phyloP scores from a whole-genome alignment of 192 early-diverging fungal genomes.

The Gonapodya prolifera region DNA sequence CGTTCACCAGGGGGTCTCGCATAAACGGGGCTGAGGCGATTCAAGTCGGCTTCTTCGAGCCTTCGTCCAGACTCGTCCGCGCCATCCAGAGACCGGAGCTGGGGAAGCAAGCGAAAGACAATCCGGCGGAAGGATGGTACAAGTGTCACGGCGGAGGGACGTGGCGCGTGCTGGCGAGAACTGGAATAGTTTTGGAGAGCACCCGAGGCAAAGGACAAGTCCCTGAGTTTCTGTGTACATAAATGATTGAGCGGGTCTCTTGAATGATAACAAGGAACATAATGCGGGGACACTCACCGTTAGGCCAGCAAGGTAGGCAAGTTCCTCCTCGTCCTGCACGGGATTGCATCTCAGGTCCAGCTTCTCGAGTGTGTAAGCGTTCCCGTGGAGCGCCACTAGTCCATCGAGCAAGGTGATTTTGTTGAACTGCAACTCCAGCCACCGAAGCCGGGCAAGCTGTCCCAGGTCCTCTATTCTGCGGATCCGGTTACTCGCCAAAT shows the following conservation, averaged over 20 bases:
- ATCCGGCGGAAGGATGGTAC: background rate
- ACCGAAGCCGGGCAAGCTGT: slow-evolving; percentile 10
- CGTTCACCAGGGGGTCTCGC: too few species aligned
- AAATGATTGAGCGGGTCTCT: too few species aligned
- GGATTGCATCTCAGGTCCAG: slow-evolving; percentile 31
- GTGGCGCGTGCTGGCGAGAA: background rate
- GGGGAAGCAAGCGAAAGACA: background rate
- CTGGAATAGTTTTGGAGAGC: background rate
- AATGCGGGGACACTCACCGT: slow-evolving; percentile 12
- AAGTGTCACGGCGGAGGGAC: background rate
- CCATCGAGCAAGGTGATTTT: slow-evolving; percentile 19
- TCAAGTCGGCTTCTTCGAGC: background rate
- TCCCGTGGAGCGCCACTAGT: slow-evolving; percentile 17
- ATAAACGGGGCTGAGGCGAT: background rate
- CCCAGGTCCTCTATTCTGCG: slow-evolving; percentile 14
- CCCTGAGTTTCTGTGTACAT: background rate
- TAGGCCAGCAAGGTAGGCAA: slow-evolving; percentile 16
- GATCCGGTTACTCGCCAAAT: slow-evolving; percentile 29
- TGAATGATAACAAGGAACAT: too few species aligned
- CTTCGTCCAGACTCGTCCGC: background rate
- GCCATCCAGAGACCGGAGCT: background rate
- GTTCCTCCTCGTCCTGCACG: slow-evolving; percentile 15
- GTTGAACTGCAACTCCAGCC: slow-evolving; percentile 32
- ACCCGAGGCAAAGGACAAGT: background rate
- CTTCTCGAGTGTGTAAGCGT: slow-evolving; percentile 13